Evolutionary conservation across 768 basidiomycete species (phyloP).

Genomic region (Sporobolomyces phaffii): DNA sequence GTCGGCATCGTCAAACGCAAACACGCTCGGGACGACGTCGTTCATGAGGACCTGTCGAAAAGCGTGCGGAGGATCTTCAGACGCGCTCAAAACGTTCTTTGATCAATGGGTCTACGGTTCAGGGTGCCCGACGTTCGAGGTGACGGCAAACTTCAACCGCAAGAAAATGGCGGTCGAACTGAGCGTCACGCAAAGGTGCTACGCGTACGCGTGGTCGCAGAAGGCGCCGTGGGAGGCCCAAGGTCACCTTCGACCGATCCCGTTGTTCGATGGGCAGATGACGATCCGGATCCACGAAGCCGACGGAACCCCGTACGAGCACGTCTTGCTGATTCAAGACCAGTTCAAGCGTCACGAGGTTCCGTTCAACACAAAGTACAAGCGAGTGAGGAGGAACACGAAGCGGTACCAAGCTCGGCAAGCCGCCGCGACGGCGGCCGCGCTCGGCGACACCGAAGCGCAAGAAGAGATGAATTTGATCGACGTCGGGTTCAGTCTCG

Average conservation of each 20-base stretch:
- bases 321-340: slow-evolving; percentile 83
- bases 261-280: slow-evolving; percentile 96
- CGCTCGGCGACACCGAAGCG: slow-evolving; percentile 71
- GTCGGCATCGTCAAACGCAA: slow-evolving; percentile 52
- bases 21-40: slow-evolving; percentile 76
- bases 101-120: slow-evolving; percentile 99
- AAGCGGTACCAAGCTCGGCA: slow-evolving; percentile 92
- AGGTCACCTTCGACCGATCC: slow-evolving; percentile 55
- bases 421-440: slow-evolving; percentile 81
- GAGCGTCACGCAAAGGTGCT: slow-evolving; percentile 80
- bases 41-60: slow-evolving; percentile 90
- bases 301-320: slow-evolving; percentile 97
- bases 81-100: slow-evolving; percentile 78
- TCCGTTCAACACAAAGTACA: slow-evolving; percentile 97
- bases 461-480: slow-evolving; percentile 82
- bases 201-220: slow-evolving; percentile 51
- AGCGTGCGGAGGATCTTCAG: slow-evolving; percentile 64
- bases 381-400: slow-evolving; percentile 88
- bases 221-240: slow-evolving; percentile 39
- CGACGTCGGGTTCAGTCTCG: slow-evolving; percentile 86
- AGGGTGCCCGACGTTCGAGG: slow-evolving; percentile 84
- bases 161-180: slow-evolving; percentile 99
- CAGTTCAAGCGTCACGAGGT: slow-evolving; percentile 92
- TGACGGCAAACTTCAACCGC: slow-evolving; percentile 85
- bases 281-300: slow-evolving; percentile 98